Percentiles rank a stretch among this genome's conserved stretches.
These are phyloP conservation scores for Fusarium sp. DNA, from an alignment of 2,329 filamentous ascomycete species.

Conservation along the genomic window DNA sequence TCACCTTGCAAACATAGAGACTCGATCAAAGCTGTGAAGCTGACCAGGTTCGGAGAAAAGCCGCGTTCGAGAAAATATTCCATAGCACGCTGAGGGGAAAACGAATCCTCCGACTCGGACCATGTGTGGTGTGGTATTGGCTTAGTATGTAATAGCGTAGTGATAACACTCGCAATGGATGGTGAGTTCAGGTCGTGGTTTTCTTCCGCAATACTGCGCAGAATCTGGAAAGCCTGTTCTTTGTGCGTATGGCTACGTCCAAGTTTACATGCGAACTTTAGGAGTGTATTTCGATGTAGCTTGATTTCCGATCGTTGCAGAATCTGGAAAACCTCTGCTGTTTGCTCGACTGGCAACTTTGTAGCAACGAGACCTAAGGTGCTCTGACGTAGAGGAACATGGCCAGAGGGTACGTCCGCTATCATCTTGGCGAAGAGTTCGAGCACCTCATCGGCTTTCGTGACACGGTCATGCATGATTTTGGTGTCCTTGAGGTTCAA, in stretches of 20 bases:
- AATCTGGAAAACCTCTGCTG: slow-evolving; percentile 51
- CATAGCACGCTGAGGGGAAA: slow-evolving; percentile 49
- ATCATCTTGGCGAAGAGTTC: slow-evolving; percentile 47
- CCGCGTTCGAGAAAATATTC: slow-evolving; percentile 67
- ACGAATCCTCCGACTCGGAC: slow-evolving; percentile 36
- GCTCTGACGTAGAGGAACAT: slow-evolving; percentile 53
- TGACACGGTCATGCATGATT: slow-evolving; percentile 34
- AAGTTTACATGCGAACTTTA: slow-evolving; percentile 61
- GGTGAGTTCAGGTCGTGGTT: slow-evolving; percentile 59
- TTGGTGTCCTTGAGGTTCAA: slow-evolving; percentile 33
- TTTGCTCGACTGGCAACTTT: slow-evolving; percentile 47
- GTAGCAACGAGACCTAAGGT: slow-evolving; percentile 51
- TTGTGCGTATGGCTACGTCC: slow-evolving; percentile 56
- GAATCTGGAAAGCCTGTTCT: slow-evolving; percentile 56
- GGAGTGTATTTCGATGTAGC: slow-evolving; percentile 57
- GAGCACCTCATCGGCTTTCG: slow-evolving; percentile 48
- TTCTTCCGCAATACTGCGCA: slow-evolving; percentile 50
- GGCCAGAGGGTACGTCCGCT: slow-evolving; percentile 43
- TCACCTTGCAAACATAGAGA: slow-evolving; percentile 70
- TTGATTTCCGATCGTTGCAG: slow-evolving; percentile 46
- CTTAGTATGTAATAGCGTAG: slow-evolving; percentile 63
- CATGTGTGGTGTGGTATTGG: slow-evolving; percentile 27
- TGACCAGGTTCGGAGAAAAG: slow-evolving; percentile 69
- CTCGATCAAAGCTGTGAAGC: slow-evolving; percentile 75
- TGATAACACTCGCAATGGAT: slow-evolving; percentile 65